Evolutionary conservation across 2,329 filamentous ascomycete genomes (phyloP).

Genomic region (Stromatinia cepivora): DNA sequence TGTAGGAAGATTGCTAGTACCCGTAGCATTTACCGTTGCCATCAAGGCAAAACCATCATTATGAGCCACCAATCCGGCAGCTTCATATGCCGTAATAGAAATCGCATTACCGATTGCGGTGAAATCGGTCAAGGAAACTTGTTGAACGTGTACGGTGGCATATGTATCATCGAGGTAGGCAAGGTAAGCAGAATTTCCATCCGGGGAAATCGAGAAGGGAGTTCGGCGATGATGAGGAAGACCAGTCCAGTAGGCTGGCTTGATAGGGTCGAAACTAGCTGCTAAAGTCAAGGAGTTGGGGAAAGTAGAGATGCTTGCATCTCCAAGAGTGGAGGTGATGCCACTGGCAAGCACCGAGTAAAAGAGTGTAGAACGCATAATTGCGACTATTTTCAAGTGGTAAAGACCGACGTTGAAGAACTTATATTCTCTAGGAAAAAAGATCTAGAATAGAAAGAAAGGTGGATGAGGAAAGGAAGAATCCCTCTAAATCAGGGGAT

Average conservation of each 20-base stretch:
- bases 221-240: slow-evolving; percentile 62
- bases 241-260: slow-evolving; percentile 61
- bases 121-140: slow-evolving; percentile 56
- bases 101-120: slow-evolving; percentile 52
- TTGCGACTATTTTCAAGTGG: slow-evolving; percentile 8
- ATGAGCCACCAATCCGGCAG: slow-evolving; percentile 61
- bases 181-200: slow-evolving; percentile 58
- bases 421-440: slow-evolving; percentile 5
- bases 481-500: not conserved
- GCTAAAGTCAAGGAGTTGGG: slow-evolving; percentile 50
- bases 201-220: slow-evolving; percentile 61
- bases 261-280: slow-evolving; percentile 56
- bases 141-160: slow-evolving; percentile 57
- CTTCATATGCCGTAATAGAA: slow-evolving; percentile 57
- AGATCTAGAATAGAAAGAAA: slow-evolving; percentile 3
- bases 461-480: not conserved
- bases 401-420: slow-evolving; percentile 20
- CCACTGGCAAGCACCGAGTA: slow-evolving; percentile 31
- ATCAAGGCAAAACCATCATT: slow-evolving; percentile 63
- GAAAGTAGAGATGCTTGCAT: slow-evolving; percentile 37
- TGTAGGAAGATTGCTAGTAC: slow-evolving; percentile 50
- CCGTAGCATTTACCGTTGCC: slow-evolving; percentile 52
- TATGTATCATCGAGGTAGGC: slow-evolving; percentile 60
- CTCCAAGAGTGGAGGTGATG: slow-evolving; percentile 28
- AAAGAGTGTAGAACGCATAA: slow-evolving; percentile 32